Evolutionary conservation across 2,329 filamentous ascomycete genomes (phyloP), one percentile per base, ranked within the genome.

Genomic region (Epichloe coenophiala): DNA sequence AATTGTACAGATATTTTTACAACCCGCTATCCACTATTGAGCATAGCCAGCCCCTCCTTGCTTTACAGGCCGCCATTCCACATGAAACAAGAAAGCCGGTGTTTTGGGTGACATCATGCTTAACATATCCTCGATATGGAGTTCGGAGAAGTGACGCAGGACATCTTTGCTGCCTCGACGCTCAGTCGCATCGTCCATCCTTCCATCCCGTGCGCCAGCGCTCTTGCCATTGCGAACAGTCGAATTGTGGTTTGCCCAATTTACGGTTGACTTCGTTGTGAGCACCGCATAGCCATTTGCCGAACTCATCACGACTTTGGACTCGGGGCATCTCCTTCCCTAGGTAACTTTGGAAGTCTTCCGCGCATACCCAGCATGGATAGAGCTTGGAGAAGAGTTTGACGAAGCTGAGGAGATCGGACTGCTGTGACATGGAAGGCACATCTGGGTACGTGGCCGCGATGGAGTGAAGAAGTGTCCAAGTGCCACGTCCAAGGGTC

Each of bases 301-400:
- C 87, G 65, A 93, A 88, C 59, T 88, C 84, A 51, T 81, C 77
- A 38, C 80, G 69, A 56, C 75, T 78, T 39, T 68, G 71, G 8
- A 78, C 71, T 54, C 66, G 65, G 39, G 91, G 82, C 62, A 79
- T 78, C 57, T 90, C 85, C 55, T 77, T 76, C 55, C 73, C 74
- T 72, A 97, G 83, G 76, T 91, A 97, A 0, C 65, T 65, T 65
- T 84, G 84, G 66, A 98, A 96, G 63, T 97, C 91, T 54, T 91
- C 85, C 36, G 90, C 93, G 67, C 93, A 98, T 3, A 86, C 79
- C 88, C 90, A 95, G 72, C 93, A 98, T 4, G 93, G 93, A 63
- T 98, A 98, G 19, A 97, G 69, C 58, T 84, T 85, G 27, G 86
- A 83, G 65, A 98, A 95, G 2, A 89, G 74, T 23, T 73, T 71